Conservation (phyloP, 371 early-diverging fungal genomes). For the Mortierella sp. region DNA sequence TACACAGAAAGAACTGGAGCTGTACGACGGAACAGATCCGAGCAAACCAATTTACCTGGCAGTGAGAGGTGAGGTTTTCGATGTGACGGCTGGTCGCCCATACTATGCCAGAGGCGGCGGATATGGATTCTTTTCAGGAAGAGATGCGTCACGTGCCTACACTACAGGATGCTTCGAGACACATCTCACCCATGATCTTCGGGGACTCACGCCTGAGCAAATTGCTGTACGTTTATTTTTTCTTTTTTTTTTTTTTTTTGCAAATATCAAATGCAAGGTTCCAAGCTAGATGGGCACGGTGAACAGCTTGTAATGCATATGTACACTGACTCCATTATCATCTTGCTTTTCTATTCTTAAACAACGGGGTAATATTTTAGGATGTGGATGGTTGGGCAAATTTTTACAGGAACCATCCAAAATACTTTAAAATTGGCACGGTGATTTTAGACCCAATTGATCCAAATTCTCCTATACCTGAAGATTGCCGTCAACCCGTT, state of each 20-base stretch:
- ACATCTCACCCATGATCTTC: conserved; percentile 93
- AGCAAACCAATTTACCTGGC: conserved; percentile 89
- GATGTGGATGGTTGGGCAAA: conserved; percentile 87
- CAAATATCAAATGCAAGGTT: neutral
- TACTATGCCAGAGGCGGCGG: conserved; percentile 89
- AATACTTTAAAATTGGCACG: conserved; percentile 88
- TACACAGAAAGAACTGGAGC: conserved; percentile 79
- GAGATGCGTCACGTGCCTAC: conserved; percentile 94
- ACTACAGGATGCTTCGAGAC: conserved; percentile 95
- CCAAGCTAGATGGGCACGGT: too few relatives aligned
- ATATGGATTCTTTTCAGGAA: conserved; percentile 93
- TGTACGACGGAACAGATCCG: conserved; percentile 85
- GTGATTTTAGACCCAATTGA: conserved; percentile 87
- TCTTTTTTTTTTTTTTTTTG: conserved; percentile 7
- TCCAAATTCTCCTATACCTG: conserved; percentile 84
- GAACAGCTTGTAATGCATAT: too few relatives aligned
- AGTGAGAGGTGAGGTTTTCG: conserved; percentile 92
- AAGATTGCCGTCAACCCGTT: conserved; percentile 65
- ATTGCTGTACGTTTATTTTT: conserved; percentile 66
- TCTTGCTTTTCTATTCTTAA: neutral
- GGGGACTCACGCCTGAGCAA: conserved; percentile 82
- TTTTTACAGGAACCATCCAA: conserved; percentile 88
- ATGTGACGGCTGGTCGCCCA: conserved; percentile 77
- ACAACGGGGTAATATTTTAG: conserved; percentile 48
- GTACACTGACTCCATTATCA: neutral